Evolutionary conservation across 306 rosid species (phyloP), one percentile per base, ranked within the genome.

Genomic region (Vicia villosa): DNA sequence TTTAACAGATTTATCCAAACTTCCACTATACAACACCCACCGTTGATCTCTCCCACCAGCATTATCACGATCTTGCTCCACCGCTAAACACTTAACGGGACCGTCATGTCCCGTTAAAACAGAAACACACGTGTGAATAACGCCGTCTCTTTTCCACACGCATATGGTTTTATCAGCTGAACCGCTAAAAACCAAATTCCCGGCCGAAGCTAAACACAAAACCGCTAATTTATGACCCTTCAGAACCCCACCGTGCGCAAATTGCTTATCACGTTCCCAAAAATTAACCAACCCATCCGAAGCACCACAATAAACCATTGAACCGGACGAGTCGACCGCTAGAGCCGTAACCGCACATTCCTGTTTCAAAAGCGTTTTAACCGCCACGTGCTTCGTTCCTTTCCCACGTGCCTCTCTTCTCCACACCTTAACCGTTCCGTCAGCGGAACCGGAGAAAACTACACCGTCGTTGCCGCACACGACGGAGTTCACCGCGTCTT

Each of bases 1-100:
- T 80, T 91, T 95, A 4, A 91, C 99, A 0, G 97, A 91, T 72
- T 90, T 91, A 59, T 95, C 99, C 40, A 95, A 86, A 69, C 99
- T 95, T 12, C 99, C 99, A 66, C 97, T 91, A 47, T 95, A 95
- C 69, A 89, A 64, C 4, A 83, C 43, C 96, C 92, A 95, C 60
- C 91, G 80, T 10, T 21, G 69, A 6, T 82, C 87, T 0, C 73
- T 69, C 3, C 10, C 58, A 1, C 40, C 42, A 2, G 47, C 43
- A 24, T 77, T 1, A 3, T 82, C 85, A 10, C 45, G 73, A 13
- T 87, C 95, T 46, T 70, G 68, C 76, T 86, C 92, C 28, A 86
- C 92, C 1, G 97, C 92, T 54, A 95, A 68, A 64, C 99, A 95
- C 63, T 95, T 95, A 1, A 95, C 96, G 0, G 99, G 97, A 1